These are phyloP conservation scores for Zychaea mexicana DNA, from an alignment of 371 early-diverging fungal species.

Conservation along the genomic window DNA sequence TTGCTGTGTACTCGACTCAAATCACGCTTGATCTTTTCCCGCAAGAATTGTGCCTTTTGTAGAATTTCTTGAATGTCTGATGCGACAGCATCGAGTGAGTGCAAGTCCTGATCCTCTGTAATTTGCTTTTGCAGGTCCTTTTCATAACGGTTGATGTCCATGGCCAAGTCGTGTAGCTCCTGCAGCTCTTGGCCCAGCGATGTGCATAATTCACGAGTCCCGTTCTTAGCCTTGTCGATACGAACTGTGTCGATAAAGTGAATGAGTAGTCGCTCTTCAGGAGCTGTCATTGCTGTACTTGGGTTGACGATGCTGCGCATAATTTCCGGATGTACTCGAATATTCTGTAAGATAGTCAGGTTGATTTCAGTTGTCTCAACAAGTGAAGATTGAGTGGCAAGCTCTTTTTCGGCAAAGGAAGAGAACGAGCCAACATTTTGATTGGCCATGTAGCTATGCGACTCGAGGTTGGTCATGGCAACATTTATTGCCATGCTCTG, in stretches of 20 bases:
- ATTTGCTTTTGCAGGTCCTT: constrained; percentile 26
- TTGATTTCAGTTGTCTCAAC: constrained; percentile 26
- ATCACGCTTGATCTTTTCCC: constrained; percentile 40
- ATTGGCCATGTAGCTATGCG: constrained; percentile 37
- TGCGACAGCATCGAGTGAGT: constrained; percentile 28
- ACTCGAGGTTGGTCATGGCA: constrained; percentile 59
- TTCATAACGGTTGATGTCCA: constrained; percentile 21
- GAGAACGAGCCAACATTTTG: constrained; percentile 19
- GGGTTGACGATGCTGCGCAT: neutral
- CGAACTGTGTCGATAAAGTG: constrained; percentile 30
- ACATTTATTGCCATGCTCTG: constrained; percentile 64
- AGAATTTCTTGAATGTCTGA: constrained; percentile 26
- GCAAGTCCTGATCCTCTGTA: constrained; percentile 28
- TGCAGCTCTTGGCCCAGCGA: constrained; percentile 19
- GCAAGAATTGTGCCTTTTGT: constrained; percentile 22
- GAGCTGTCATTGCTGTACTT: neutral
- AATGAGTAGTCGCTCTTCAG: constrained; percentile 6
- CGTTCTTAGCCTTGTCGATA: constrained; percentile 12
- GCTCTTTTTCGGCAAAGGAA: constrained; percentile 25
- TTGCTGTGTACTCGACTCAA: constrained; percentile 32
- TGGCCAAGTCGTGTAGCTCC: constrained; percentile 17
- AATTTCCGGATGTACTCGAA: constrained; percentile 33
- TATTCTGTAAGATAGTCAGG: constrained; percentile 23
- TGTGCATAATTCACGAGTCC: constrained; percentile 23
- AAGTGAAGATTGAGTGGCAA: constrained; percentile 19